A percentile compares a stretch with the other conserved stretches of the same genome.
Conservation (phyloP, 2,329 filamentous ascomycete species). For the Emericellopsis cladophorae region DNA sequence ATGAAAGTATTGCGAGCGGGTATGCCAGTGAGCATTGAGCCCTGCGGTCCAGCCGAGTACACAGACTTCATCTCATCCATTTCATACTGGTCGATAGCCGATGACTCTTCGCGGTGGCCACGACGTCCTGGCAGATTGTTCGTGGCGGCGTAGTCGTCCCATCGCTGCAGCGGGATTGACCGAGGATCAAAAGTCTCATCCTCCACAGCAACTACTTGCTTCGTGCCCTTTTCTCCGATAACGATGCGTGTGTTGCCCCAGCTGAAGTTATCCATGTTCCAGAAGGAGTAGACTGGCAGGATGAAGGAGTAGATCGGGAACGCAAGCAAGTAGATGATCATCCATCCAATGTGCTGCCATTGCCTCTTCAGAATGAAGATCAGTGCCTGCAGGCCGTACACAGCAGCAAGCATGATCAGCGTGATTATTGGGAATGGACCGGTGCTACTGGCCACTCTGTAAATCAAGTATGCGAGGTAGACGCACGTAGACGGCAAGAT, state of each 20-base stretch:
- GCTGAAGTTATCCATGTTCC: constrained; percentile 97
- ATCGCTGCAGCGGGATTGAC: constrained; percentile 85
- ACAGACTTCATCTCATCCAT: constrained; percentile 97
- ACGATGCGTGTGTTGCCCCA: constrained; percentile 99
- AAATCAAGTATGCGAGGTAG: constrained; percentile 82
- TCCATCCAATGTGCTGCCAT: constrained; percentile 98
- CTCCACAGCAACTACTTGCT: constrained; percentile 79
- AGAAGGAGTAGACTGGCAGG: constrained; percentile 94
- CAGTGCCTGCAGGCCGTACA: constrained; percentile 90
- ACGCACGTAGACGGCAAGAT: constrained; percentile 81
- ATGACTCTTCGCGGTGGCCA: constrained; percentile 54
- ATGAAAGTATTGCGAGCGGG: constrained; percentile 61
- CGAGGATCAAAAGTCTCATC: constrained; percentile 81
- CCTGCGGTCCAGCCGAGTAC: constrained; percentile 83
- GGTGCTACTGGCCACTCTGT: constrained; percentile 52
- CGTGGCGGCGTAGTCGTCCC: constrained; percentile 84
- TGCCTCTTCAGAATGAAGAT: constrained; percentile 96
- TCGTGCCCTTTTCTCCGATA: constrained; percentile 83
- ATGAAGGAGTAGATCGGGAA: constrained; percentile 89
- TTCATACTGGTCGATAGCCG: constrained; percentile 65
- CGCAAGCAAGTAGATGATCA: constrained; percentile 96
- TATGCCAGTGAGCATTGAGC: constrained; percentile 80
- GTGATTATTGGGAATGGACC: constrained; percentile 80
- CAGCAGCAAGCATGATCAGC: constrained; percentile 74
- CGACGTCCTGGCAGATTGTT: constrained; percentile 90